These are phyloP conservation scores for Spirogloea muscicola DNA, from an alignment of 139 green algal species.

Conservation along the genomic window DNA sequence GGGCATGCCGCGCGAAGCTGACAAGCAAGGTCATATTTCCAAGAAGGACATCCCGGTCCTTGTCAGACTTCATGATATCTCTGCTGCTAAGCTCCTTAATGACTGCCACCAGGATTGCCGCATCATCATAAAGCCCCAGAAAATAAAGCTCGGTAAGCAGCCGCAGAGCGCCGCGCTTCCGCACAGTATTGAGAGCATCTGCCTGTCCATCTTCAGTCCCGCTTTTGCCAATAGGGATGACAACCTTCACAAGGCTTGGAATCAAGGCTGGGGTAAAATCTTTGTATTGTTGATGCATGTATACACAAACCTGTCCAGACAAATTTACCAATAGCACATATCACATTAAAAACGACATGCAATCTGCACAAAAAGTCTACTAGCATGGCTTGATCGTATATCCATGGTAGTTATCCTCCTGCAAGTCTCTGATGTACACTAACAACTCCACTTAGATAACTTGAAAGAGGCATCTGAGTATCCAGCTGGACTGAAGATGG, in stretches of 20 bases:
- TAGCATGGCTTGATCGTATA: too few relatives aligned
- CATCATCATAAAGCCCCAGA: slow-evolving; percentile 60
- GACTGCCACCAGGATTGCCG: slow-evolving; percentile 55
- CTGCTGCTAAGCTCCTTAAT: slow-evolving; percentile 61
- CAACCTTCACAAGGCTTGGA: slow-evolving; percentile 48
- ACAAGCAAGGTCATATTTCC: slow-evolving; percentile 65
- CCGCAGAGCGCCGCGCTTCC: slow-evolving; percentile 65
- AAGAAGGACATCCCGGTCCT: slow-evolving; percentile 57
- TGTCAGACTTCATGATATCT: slow-evolving; percentile 13
- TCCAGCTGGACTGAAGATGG: too few relatives aligned
- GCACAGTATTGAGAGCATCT: slow-evolving; percentile 1
- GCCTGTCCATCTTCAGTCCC: not conserved
- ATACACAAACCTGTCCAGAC: too few relatives aligned
- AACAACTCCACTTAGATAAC: too few relatives aligned
- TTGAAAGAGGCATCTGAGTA: too few relatives aligned
- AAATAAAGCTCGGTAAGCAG: slow-evolving; percentile 81
- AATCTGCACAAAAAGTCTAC: too few relatives aligned
- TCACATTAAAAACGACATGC: too few relatives aligned
- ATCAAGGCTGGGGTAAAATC: slow-evolving; percentile 64
- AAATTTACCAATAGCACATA: too few relatives aligned
- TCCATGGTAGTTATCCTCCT: too few relatives aligned
- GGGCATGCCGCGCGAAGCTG: slow-evolving; percentile 62
- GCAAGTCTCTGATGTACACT: too few relatives aligned
- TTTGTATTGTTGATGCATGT: slow-evolving; percentile 83
- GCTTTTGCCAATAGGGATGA: slow-evolving; percentile 2